phyloP scores from a whole-genome alignment of 1,284 basidiomycete species.

The Tilletia walkeri region DNA sequence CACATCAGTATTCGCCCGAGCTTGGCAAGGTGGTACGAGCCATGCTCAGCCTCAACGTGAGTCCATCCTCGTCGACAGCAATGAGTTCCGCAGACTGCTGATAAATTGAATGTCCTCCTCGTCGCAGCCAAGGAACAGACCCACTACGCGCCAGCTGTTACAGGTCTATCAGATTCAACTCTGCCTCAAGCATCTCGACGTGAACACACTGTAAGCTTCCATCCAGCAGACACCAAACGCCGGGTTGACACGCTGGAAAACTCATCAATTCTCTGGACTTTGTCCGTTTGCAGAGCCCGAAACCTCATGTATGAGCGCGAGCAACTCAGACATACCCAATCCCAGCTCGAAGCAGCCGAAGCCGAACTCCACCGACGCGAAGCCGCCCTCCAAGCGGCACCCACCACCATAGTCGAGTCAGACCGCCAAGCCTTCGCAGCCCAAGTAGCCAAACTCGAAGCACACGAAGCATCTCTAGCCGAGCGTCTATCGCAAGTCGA shows the following conservation, averaged over 20 bases:
- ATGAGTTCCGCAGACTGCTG: no score
- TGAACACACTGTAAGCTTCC: constrained; percentile 6
- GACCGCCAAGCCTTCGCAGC: not conserved
- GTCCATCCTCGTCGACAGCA: not conserved
- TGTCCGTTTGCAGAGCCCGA: not conserved
- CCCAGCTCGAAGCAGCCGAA: constrained; percentile 17
- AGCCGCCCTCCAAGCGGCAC: constrained; percentile 3
- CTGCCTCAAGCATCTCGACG: constrained; percentile 52
- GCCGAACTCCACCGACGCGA: constrained; percentile 19
- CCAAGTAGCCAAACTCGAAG: constrained; percentile 18
- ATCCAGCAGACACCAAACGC: no score
- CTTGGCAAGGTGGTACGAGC: constrained; percentile 73
- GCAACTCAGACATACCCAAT: not conserved
- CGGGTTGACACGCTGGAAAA: no score
- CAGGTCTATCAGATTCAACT: constrained; percentile 73
- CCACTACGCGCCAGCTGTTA: constrained; percentile 73
- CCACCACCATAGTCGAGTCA: not conserved
- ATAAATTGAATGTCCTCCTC: no score
- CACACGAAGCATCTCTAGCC: constrained; percentile 16
- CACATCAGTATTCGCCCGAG: constrained; percentile 73
- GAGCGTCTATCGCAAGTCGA: constrained; percentile 18
- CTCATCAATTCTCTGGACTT: no score
- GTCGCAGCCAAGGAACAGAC: constrained; percentile 69
- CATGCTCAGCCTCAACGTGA: constrained; percentile 63
- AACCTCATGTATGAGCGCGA: constrained; percentile 10